Percentiles rank a stretch among this genome's conserved stretches.
phyloP scores from a whole-genome alignment of 2,329 filamentous ascomycete species.

The Fusarium albidum region DNA sequence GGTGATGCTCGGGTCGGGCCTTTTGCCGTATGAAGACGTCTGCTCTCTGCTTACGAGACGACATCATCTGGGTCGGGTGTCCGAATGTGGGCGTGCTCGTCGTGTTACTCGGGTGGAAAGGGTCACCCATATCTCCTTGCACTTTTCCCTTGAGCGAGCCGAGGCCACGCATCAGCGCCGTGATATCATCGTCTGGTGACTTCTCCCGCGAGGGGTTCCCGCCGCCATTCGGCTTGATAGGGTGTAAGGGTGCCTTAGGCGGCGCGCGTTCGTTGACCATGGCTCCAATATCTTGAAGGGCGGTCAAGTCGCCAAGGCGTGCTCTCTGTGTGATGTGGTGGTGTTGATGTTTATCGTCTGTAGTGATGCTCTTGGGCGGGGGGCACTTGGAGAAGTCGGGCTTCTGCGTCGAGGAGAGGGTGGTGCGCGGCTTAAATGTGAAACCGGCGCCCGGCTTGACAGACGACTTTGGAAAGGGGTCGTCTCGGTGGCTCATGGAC shows the following conservation, averaged over 20 bases:
- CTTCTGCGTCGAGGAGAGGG: constrained; percentile 24
- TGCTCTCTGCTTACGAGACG: constrained; percentile 63
- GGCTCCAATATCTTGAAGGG: constrained; percentile 32
- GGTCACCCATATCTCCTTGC: constrained; percentile 20
- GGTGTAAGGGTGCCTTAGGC: constrained; percentile 53
- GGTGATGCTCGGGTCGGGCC: constrained; percentile 65
- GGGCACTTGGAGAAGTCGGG: constrained; percentile 28
- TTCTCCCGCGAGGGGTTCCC: constrained; percentile 38
- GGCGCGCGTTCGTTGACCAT: constrained; percentile 60
- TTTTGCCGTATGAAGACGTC: constrained; percentile 63
- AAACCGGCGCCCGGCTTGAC: constrained; percentile 30
- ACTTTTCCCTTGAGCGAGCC: constrained; percentile 38
- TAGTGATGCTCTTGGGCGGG: constrained; percentile 7
- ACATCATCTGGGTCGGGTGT: constrained; percentile 54
- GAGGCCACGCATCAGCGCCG: constrained; percentile 43
- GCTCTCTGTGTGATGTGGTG: constrained; percentile 3
- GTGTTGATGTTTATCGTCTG: neutral
- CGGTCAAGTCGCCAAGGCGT: constrained; percentile 15
- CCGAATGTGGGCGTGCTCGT: constrained; percentile 44
- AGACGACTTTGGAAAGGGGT: constrained; percentile 7
- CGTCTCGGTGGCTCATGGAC: constrained; percentile 21
- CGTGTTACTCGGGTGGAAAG: constrained; percentile 20
- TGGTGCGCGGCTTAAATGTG: constrained; percentile 33
- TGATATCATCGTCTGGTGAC: constrained; percentile 47
- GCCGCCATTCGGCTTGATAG: constrained; percentile 46